Evolutionary conservation across 176 grass and related monocot species (phyloP), one percentile per base, ranked within the genome.

Genomic region (Puccinellia tenuiflora): DNA sequence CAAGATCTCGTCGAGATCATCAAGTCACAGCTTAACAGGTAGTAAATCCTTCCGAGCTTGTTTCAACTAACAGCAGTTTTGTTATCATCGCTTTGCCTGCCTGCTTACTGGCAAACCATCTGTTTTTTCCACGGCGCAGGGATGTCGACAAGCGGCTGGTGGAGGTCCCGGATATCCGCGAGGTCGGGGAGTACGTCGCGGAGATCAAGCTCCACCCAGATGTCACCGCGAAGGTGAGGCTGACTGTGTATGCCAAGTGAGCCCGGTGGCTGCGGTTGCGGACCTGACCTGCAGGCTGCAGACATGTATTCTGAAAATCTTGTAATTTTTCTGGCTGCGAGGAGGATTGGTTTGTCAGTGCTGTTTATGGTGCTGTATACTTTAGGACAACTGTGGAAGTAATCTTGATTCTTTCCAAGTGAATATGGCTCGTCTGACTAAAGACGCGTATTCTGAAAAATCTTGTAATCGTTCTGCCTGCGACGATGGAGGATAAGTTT

Each of bases 1-100:
- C 91, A 95, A 90, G 96, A 98, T 88, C 80, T 98, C 37, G 92
- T 92, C 9, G 92, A 98, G 83, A 95, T 93, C 70, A 98, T 98
- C 77, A 95, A 92, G 79, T 86, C 92, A 2, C 96, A 98, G 57
- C 59, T 95, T 22, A 95, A 95, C 25, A 94, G 92, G 96, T 95
- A 82, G 89, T 90, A 84, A 21, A 1, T 22, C 28, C 5, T 85
- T 31, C 9, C 22, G 50, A 34, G 6, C 57, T 12, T 17, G 21
- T 38, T 64, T 47, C 45, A 79, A n/a, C 68, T 17, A 77, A 21
- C 40, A 39, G 0, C 22, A 28, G 1, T 1, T 28, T 71, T 9
- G 5, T 69, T 38, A 29, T 76, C 7, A 51, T 66, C 20, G 2
- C 33, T 88, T 81, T 47, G 12, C 43, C 11, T 9, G 40, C 7